These are phyloP conservation scores for Penicillium nucicola DNA, from an alignment of 495 filamentous ascomycete genomes.

Conservation along the genomic window DNA sequence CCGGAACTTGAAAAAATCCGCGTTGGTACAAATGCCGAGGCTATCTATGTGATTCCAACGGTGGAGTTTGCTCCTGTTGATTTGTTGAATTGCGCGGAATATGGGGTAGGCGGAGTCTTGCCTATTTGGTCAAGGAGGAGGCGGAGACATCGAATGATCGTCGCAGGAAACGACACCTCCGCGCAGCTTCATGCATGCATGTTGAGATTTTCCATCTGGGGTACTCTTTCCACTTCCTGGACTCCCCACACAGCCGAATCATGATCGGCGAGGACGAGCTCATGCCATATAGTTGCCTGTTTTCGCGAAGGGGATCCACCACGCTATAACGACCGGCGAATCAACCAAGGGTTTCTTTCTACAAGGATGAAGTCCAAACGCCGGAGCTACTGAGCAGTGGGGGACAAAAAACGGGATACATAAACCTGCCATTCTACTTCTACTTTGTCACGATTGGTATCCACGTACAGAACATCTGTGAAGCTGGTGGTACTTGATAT, in stretches of 20 bases:
- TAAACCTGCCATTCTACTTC: too few species aligned
- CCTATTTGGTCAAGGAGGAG: slow-evolving; percentile 7
- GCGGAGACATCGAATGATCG: slow-evolving; percentile 4
- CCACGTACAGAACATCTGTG: too few species aligned
- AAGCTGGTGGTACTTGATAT: neutral
- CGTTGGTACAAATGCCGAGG: too few species aligned
- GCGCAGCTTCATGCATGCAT: neutral
- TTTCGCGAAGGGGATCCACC: slow-evolving; percentile 12
- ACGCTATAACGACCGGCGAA: neutral
- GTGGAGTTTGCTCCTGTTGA: too few species aligned
- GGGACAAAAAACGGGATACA: too few species aligned
- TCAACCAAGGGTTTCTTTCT: neutral
- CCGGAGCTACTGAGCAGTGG: too few species aligned
- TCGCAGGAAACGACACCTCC: neutral
- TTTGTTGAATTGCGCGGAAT: too few species aligned
- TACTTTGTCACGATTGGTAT: too few species aligned
- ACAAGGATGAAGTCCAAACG: neutral
- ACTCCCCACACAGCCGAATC: too few species aligned
- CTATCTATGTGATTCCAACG: too few species aligned
- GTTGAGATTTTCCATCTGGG: neutral
- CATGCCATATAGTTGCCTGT: neutral
- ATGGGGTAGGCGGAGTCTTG: neutral
- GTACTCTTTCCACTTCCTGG: neutral
- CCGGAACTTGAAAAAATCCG: too few species aligned
- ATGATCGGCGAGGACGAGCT: neutral